A percentile compares a stretch with the other conserved stretches of the same genome.
Conservation (phyloP, 805 yeast genomes). For the Yarrowia sp. region DNA sequence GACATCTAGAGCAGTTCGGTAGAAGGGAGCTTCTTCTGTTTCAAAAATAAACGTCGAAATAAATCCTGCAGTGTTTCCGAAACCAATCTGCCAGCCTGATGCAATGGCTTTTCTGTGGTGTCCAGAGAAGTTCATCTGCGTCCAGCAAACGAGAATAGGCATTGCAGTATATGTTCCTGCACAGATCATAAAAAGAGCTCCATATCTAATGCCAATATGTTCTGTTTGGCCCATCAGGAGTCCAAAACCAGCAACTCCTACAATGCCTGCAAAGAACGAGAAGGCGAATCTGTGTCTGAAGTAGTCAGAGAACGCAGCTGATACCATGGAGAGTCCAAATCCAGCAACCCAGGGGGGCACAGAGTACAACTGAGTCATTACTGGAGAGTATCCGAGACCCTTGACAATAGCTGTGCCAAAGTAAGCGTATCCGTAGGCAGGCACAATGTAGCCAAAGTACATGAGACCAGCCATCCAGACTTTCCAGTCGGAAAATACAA, state of each 20-base stretch:
- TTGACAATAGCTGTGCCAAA: slow-evolving; percentile 69
- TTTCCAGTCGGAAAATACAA: slow-evolving; percentile 58
- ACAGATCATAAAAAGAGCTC: slow-evolving; percentile 60
- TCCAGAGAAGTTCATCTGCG: slow-evolving; percentile 59
- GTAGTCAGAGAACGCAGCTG: slow-evolving; percentile 63
- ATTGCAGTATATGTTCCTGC: slow-evolving; percentile 60
- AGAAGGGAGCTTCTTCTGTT: slow-evolving; percentile 56
- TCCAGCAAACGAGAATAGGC: slow-evolving; percentile 70
- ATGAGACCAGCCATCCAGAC: slow-evolving; percentile 57
- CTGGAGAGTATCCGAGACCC: slow-evolving; percentile 62
- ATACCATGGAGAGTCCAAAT: slow-evolving; percentile 59
- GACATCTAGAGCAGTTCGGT: slow-evolving; percentile 52
- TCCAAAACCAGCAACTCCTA: slow-evolving; percentile 55
- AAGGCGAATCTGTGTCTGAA: slow-evolving; percentile 41
- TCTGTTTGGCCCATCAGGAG: slow-evolving; percentile 50
- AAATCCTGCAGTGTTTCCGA: slow-evolving; percentile 73
- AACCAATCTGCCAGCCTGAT: slow-evolving; percentile 63
- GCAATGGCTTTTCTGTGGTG: slow-evolving; percentile 60
- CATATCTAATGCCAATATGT: slow-evolving; percentile 51
- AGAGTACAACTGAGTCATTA: slow-evolving; percentile 73
- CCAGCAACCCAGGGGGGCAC: slow-evolving; percentile 84
- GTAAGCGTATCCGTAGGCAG: slow-evolving; percentile 72
- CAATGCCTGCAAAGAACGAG: slow-evolving; percentile 33
- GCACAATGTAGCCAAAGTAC: slow-evolving; percentile 65
- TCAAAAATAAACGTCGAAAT: slow-evolving; percentile 59